Evolutionary conservation across 2,329 filamentous ascomycete genomes (phyloP).

Genomic region (Dactylonectria macrodidyma): DNA sequence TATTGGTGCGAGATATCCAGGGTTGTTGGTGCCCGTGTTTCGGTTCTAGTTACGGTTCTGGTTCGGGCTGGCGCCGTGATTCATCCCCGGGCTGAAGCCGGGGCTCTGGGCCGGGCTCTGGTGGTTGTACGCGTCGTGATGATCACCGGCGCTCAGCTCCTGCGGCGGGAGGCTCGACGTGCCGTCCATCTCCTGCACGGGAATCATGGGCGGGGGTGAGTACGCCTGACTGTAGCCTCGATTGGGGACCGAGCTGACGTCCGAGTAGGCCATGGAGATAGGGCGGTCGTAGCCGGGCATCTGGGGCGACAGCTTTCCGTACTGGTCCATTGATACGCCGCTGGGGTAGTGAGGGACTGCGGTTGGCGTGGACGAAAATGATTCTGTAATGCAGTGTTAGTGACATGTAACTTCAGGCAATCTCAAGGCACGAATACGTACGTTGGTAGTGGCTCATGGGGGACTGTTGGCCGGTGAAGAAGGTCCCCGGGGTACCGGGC

Average conservation of each 20-base stretch:
- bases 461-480: constrained; percentile 31
- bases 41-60: constrained; percentile 1
- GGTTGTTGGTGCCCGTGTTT: neutral
- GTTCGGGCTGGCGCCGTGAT: constrained; percentile 3
- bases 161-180: constrained; percentile 32
- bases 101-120: constrained; percentile 1
- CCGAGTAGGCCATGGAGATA: constrained; percentile 37
- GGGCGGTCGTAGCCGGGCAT: constrained; percentile 36
- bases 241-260: constrained; percentile 24
- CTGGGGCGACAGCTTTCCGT: constrained; percentile 39
- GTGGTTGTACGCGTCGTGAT: constrained; percentile 24
- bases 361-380: constrained; percentile 35
- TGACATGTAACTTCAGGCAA: neutral
- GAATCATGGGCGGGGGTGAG: constrained; percentile 34
- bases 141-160: constrained; percentile 39
- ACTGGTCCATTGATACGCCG: constrained; percentile 37
- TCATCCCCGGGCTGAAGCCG: neutral
- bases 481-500: constrained; percentile 30
- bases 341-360: constrained; percentile 32
- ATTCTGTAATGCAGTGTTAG: constrained; percentile 35
- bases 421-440: constrained; percentile 22
- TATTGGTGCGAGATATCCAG: constrained; percentile 1
- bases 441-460: constrained; percentile 44
- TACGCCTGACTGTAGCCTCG: constrained; percentile 34
- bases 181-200: constrained; percentile 45